Evolutionary conservation across 441 rosid genomes (phyloP).

Genomic region (Bocquillonia castaneifolia): DNA sequence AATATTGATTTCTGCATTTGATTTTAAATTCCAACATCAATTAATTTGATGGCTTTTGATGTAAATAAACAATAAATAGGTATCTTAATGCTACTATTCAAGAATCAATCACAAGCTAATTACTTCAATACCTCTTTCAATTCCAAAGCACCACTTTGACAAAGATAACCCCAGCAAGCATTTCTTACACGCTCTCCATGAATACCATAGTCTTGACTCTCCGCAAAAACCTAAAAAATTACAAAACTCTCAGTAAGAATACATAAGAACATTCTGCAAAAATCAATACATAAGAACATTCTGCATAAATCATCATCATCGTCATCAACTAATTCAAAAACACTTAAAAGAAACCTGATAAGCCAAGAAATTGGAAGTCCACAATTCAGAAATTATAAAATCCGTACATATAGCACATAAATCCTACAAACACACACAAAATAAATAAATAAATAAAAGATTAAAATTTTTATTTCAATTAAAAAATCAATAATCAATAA

Average conservation of each 20-base stretch:
- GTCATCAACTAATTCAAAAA: background rate
- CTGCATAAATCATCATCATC: too few species aligned
- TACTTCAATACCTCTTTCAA: slow-evolving; percentile 64
- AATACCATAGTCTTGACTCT: slow-evolving; percentile 92
- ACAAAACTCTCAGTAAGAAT: slow-evolving; percentile 15
- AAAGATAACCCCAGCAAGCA: slow-evolving; percentile 97
- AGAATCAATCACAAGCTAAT: too few species aligned
- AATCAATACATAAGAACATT: background rate
- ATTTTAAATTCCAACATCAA: too few species aligned
- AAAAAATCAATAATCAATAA: slow-evolving; percentile 8
- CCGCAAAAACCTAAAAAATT: slow-evolving; percentile 81
- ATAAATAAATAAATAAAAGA: background rate
- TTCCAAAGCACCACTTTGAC: slow-evolving; percentile 89
- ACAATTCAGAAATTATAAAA: slow-evolving; percentile 78
- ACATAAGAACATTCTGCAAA: background rate
- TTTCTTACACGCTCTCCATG: slow-evolving; percentile 95
- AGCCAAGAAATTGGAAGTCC: slow-evolving; percentile 85
- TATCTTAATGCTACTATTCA: too few species aligned
- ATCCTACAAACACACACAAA: slow-evolving; percentile 52
- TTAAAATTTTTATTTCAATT: background rate
- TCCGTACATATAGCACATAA: slow-evolving; percentile 91
- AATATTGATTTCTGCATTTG: background rate
- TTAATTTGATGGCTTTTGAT: too few species aligned
- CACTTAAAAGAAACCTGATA: slow-evolving; percentile 58
- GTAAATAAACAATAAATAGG: too few species aligned